A percentile compares a stretch with the other conserved stretches of the same genome.
Conservation (phyloP, 2,329 filamentous ascomycete species). For the Penicillium sp. region DNA sequence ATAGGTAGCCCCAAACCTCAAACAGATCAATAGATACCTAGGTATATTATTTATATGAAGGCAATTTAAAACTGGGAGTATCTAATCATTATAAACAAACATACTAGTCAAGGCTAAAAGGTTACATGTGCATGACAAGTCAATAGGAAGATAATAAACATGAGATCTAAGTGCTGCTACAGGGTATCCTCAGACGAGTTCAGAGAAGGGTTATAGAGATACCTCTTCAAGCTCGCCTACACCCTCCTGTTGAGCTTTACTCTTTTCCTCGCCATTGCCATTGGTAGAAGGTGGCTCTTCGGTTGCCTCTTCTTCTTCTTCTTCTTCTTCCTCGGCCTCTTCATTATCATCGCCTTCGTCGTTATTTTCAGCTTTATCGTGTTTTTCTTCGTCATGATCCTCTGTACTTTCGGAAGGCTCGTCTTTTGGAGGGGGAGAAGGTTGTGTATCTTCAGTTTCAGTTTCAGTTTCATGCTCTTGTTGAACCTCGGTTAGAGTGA, state of each 20-base stretch:
- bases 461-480: conserved; percentile 15
- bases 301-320: conserved; percentile 14
- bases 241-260: conserved; percentile 10
- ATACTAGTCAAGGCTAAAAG: background rate
- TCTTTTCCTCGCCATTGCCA: background rate
- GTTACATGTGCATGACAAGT: conserved; percentile 1
- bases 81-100: conserved; percentile 7
- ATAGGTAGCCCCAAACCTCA: background rate
- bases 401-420: background rate
- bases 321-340: conserved; percentile 14
- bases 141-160: background rate
- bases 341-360: conserved; percentile 14
- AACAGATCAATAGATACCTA: background rate
- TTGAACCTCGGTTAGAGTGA: conserved; percentile 9
- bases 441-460: conserved; percentile 14
- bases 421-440: conserved; percentile 19
- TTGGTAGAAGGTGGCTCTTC: conserved; percentile 7
- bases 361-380: conserved; percentile 11
- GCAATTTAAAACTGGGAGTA: background rate
- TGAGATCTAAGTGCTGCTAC: background rate
- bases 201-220: conserved; percentile 14
- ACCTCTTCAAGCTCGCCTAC: conserved; percentile 21
- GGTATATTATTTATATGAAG: background rate
- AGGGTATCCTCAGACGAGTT: background rate
- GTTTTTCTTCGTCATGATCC: conserved; percentile 14